Evolutionary conservation across 495 filamentous ascomycete species (phyloP), one percentile per base, ranked within the genome.

Genomic region (Neurospora sublineolata): DNA sequence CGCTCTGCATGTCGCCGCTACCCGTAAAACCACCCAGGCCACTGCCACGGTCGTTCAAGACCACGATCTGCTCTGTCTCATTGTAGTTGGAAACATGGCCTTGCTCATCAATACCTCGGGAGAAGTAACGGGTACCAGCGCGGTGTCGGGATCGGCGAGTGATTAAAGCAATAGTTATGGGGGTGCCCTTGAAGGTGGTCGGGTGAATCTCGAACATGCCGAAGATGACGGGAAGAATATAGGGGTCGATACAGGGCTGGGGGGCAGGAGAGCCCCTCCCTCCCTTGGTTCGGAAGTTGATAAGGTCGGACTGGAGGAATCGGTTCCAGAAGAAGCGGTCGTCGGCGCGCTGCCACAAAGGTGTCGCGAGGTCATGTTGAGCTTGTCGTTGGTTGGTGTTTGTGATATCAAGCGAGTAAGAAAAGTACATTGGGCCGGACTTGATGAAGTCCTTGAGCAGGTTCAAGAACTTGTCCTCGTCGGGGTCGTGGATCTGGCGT

Each of bases 241-340:
- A 99, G 9, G 96, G 94, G 78, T 99, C 96, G 38, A 88, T 90
- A 10, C 87, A 89, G 0, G 91, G 87, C 73, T 97, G 92, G 30
- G 89, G 86, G 3, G 88, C 89, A 41, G 88, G 86, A 68, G 88
- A 87, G 39, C 84, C 83, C 36, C 84, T 76, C 44, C 77, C 83
- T 27, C 86, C 83, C 0, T 77, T 76, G 40, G 80, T 84, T 60
- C 93, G 89, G 77, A 97, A 92, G 80, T 97, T 87, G 73, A 99
- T 97, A 67, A 99, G 81, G 74, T 98, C 94, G 3, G 91, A 90
- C 79, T 94, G 92, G 67, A 98, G 84, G 77, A 97, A 96, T 69
- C 89, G 89, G 79, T 99, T 99, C 94, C 94, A 99, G 85, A 97
- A 99, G 84, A 99, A 98, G 69, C 95, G 90, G 76, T 99, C 94